Conservation (phyloP, 345 rosid genomes). For the Arabidopsis arenosa region DNA sequence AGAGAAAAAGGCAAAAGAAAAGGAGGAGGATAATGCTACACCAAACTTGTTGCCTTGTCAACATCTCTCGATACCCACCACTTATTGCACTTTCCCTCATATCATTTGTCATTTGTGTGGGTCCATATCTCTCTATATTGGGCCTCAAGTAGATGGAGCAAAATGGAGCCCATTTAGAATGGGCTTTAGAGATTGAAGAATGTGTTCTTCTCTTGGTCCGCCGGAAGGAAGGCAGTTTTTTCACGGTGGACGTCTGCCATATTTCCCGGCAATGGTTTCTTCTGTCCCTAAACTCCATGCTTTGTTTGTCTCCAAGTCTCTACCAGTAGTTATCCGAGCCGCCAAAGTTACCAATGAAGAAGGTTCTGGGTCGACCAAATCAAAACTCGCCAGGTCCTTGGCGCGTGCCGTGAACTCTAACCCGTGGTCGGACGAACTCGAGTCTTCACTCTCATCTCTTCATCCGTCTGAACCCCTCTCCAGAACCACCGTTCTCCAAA, state of each 20-base stretch:
- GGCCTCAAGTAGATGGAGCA: not conserved
- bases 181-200: not conserved
- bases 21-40: constrained; percentile 23
- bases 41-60: constrained; percentile 45
- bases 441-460: constrained; percentile 60
- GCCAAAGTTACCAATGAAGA: not conserved
- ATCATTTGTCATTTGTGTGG: too few relatives aligned
- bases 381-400: constrained; percentile 58
- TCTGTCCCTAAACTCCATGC: constrained; percentile 22
- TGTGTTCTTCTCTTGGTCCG: not conserved
- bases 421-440: constrained; percentile 64
- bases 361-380: constrained; percentile 36
- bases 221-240: too few relatives aligned
- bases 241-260: not conserved
- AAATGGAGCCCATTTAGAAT: not conserved
- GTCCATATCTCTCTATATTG: too few relatives aligned
- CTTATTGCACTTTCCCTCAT: constrained; percentile 24
- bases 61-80: constrained; percentile 25
- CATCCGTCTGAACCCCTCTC: constrained; percentile 55
- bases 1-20: constrained; percentile 21
- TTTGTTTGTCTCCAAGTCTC: constrained; percentile 29
- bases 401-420: constrained; percentile 60
- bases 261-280: constrained; percentile 12
- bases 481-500: constrained; percentile 59
- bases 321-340: not conserved